phyloP scores from a whole-genome alignment of 2,329 filamentous ascomycete species.

The Trichoderma atrobrunneum region DNA sequence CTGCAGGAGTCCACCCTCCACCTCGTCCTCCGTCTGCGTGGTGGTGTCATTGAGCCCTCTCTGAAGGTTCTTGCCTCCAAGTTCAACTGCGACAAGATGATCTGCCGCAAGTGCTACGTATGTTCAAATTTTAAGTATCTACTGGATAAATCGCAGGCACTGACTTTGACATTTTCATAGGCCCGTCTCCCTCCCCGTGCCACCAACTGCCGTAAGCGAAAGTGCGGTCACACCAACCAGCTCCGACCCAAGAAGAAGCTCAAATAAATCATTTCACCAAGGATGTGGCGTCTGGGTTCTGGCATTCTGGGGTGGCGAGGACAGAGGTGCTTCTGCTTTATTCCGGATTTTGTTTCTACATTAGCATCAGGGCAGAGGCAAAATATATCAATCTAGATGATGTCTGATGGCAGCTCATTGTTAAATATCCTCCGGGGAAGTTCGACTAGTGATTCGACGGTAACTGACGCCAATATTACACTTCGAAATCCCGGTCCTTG shows the following conservation, averaged over 20 bases:
- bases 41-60: slow-evolving; percentile 98
- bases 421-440: neutral
- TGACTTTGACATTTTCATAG: slow-evolving; percentile 38
- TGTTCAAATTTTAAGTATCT: slow-evolving; percentile 37
- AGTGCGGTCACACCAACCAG: slow-evolving; percentile 99
- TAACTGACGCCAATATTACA: neutral
- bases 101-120: slow-evolving; percentile 99
- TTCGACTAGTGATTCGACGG: neutral
- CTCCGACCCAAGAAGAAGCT: slow-evolving; percentile 99
- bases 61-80: slow-evolving; percentile 97
- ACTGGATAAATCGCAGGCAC: neutral
- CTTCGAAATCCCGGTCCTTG: neutral
- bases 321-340: slow-evolving; percentile 37
- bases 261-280: slow-evolving; percentile 57
- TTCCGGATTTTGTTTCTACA: slow-evolving; percentile 40
- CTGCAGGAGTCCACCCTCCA: slow-evolving; percentile 92
- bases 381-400: slow-evolving; percentile 37
- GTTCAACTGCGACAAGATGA: slow-evolving; percentile 99
- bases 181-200: slow-evolving; percentile 92
- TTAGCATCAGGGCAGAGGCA: slow-evolving; percentile 41
- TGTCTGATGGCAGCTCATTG: slow-evolving; percentile 29
- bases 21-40: slow-evolving; percentile 96
- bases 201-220: slow-evolving; percentile 99
- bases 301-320: slow-evolving; percentile 40
- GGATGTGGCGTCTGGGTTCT: slow-evolving; percentile 47